Percentiles rank a stretch among this genome's conserved stretches.
phyloP scores from a whole-genome alignment of 208 protist genomes.

The Lotmaria passim region DNA sequence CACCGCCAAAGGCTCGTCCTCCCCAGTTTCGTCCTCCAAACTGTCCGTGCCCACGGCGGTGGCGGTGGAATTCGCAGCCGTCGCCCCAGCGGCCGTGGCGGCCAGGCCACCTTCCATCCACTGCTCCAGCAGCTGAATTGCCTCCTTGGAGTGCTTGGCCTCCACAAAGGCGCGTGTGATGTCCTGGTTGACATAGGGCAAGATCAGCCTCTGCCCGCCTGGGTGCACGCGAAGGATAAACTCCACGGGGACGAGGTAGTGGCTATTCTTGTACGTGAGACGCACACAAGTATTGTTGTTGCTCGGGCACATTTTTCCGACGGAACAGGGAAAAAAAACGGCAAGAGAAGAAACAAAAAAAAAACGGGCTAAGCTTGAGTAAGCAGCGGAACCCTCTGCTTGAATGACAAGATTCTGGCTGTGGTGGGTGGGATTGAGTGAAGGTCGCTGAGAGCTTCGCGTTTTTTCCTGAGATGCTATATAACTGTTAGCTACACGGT shows the following conservation, averaged over 20 bases:
- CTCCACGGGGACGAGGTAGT: conserved; percentile 35
- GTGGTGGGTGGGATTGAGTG: no score
- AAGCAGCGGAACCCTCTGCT: no score
- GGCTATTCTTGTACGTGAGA: conserved; percentile 31
- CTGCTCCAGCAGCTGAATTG: conserved; percentile 35
- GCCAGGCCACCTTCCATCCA: conserved; percentile 35
- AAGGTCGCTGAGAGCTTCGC: no score
- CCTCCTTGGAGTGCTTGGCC: conserved; percentile 34
- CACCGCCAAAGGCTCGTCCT: neutral
- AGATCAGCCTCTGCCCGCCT: conserved; percentile 32
- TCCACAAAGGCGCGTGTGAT: conserved; percentile 41
- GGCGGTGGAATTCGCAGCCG: no score
- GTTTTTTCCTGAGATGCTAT: no score
- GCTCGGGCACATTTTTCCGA: neutral
- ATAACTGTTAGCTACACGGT: neutral
- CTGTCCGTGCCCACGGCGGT: neutral
- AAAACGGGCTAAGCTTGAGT: conserved; percentile 1
- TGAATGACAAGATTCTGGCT: no score
- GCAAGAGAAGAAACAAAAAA: neutral
- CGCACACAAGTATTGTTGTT: conserved; percentile 18
- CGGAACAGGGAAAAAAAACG: neutral
- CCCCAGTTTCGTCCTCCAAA: neutral
- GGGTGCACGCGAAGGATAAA: conserved; percentile 40
- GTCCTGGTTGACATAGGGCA: conserved; percentile 36
- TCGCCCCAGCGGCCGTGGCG: no score